Evolutionary conservation across 2,329 filamentous ascomycete genomes (phyloP), one percentile per base, ranked within the genome.

Genomic region (Penicillium sp.): DNA sequence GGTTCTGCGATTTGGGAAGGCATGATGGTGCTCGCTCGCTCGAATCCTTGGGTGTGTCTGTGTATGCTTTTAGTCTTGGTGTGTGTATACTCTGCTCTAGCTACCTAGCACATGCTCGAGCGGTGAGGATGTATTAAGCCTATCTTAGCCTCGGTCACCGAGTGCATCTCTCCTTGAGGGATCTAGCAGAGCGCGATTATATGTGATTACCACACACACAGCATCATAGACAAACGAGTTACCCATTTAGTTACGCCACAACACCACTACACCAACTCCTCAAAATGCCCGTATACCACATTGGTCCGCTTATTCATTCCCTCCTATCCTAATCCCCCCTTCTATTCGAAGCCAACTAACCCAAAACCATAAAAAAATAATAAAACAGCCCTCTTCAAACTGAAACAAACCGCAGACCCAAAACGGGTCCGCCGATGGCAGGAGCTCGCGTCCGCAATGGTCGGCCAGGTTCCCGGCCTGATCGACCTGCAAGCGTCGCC

Each of bases 231-330:
- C 26, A 6, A 26, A 26, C 26, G 2, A 26, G 26, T 26, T 26
- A 26, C 26, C 26, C 5, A 4, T 6, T 3, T 26, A 26, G 2
- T 6, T 26, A 26, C 26, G 26, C 26, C 26, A 26, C 26, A 6
- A 4, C 26, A 26, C 26, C 3, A 31, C 26, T 26, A n/a, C 19
- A 29, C 49, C 29, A n/a, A 19, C 3, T 3, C 7, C 29, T 29
- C 51, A 54, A 2, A 7, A 54, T 54, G 51, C 51, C 51, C 19
- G 51, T 54, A n/a, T 54, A 54, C 26, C 51, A 54, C 19, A 15
- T 54, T 26, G 51, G 51, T 54, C 26, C 26, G 51, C 26, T 8
- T 1, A 17, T 21, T 17, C 30, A 35, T 13, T 5, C 17, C 35
- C 21, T 4, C 21, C 21, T 21, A 21, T 21, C 21, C 21, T 21